Percentiles rank a stretch among this genome's conserved stretches.
Conservation (phyloP, 2,329 filamentous ascomycete genomes). For the Calonectria crousiana region DNA sequence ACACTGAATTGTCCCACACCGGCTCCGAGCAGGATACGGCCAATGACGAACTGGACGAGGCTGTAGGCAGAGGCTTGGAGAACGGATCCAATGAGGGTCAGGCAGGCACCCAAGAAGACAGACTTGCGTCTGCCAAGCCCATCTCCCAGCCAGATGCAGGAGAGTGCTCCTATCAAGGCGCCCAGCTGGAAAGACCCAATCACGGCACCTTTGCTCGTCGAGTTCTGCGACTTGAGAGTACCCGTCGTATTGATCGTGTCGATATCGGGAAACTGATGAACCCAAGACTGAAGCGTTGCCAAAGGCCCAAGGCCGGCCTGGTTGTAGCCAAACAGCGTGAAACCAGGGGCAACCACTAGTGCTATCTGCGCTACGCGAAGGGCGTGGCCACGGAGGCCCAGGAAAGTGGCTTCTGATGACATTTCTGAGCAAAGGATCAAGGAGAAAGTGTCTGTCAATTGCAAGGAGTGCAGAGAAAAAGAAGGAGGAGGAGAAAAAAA, state of each 20-base stretch:
- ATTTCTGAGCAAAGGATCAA: not conserved
- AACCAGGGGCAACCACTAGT: conserved; percentile 57
- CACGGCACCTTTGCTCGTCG: conserved; percentile 58
- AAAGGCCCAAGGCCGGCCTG: conserved; percentile 79
- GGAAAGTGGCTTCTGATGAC: conserved; percentile 33
- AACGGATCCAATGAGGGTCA: conserved; percentile 64
- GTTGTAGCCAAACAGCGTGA: conserved; percentile 67
- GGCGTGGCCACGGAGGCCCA: conserved; percentile 52
- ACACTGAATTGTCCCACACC: conserved; percentile 66
- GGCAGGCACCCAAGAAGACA: conserved; percentile 64
- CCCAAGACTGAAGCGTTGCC: conserved; percentile 71
- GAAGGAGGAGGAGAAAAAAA: too few relatives aligned
- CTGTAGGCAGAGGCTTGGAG: conserved; percentile 65
- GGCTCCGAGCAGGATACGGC: conserved; percentile 64
- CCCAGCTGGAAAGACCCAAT: conserved; percentile 68
- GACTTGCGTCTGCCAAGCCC: conserved; percentile 68
- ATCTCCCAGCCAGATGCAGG: conserved; percentile 63
- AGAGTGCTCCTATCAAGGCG: conserved; percentile 65
- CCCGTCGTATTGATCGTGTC: conserved; percentile 62
- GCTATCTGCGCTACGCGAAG: conserved; percentile 54
- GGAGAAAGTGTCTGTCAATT: not conserved
- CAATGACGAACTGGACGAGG: conserved; percentile 51
- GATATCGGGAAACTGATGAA: conserved; percentile 63
- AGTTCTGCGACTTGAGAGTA: conserved; percentile 52
- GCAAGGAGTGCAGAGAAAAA: not conserved